Conservation (phyloP, 345 rosid species). For the Arabidopsis suecica region DNA sequence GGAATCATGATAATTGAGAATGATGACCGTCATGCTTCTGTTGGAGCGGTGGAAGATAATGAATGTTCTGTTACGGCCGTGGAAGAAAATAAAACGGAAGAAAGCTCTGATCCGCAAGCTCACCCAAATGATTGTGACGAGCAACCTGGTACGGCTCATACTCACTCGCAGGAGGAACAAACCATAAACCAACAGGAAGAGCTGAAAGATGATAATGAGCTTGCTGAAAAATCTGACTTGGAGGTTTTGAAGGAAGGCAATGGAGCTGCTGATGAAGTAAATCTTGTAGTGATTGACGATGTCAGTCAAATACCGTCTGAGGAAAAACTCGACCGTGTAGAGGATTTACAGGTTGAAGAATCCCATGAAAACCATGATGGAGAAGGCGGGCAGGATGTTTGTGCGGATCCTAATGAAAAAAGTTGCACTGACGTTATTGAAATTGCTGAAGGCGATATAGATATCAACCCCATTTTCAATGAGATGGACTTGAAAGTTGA, state of each 20-base stretch:
- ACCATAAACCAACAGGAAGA: conserved; percentile 30
- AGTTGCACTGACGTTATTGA: conserved; percentile 42
- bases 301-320: conserved; percentile 39
- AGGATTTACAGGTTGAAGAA: conserved; percentile 43
- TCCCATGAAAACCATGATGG: conserved; percentile 39
- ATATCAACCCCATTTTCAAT: conserved; percentile 38
- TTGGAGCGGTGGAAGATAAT: conserved; percentile 49
- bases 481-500: conserved; percentile 46
- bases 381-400: conserved; percentile 41
- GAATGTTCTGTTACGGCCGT: conserved; percentile 49
- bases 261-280: conserved; percentile 54
- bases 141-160: conserved; percentile 33
- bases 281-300: conserved; percentile 40
- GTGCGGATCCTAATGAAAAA: conserved; percentile 43
- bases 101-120: conserved; percentile 37
- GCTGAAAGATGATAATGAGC: conserved; percentile 47
- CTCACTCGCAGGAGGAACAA: conserved; percentile 25
- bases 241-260: conserved; percentile 50
- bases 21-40: conserved; percentile 49
- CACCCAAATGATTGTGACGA: conserved; percentile 24
- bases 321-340: conserved; percentile 42
- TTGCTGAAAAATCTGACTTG: conserved; percentile 53
- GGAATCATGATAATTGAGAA: conserved; percentile 57
- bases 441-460: conserved; percentile 41
- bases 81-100: conserved; percentile 52